Evolutionary conservation across 495 filamentous ascomycete genomes (phyloP).

Genomic region (Alectoria sarmentosa): DNA sequence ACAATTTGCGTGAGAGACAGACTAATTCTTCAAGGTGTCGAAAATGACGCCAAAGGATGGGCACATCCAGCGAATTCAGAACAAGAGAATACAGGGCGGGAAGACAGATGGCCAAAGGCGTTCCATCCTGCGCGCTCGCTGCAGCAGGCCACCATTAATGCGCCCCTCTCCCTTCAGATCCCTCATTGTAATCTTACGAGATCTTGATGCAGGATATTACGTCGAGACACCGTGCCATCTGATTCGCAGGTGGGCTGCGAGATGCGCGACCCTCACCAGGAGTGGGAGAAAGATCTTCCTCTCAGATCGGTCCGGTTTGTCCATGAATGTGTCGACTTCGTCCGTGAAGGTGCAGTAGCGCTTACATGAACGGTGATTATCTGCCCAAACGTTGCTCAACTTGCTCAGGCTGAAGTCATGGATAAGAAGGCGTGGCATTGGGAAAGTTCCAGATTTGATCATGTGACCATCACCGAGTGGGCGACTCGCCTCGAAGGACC

Average conservation of each 20-base stretch:
- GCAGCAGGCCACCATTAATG: background rate
- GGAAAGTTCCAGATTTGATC: no score
- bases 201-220: background rate
- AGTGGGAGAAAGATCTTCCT: no score
- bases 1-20: background rate
- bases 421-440: no score
- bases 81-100: background rate
- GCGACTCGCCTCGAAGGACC: no score
- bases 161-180: background rate
- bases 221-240: background rate
- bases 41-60: no score
- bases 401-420: no score
- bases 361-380: no score
- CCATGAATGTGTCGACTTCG: background rate
- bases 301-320: background rate
- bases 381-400: no score
- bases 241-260: background rate
- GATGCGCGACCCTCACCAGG: background rate
- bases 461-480: no score
- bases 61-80: background rate
- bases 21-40: background rate
- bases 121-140: background rate
- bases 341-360: no score
- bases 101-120: background rate
- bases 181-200: background rate